Evolutionary conservation across 2,329 filamentous ascomycete species (phyloP), one percentile per base, ranked within the genome.

Genomic region (Phaeoacremonium minimum): DNA sequence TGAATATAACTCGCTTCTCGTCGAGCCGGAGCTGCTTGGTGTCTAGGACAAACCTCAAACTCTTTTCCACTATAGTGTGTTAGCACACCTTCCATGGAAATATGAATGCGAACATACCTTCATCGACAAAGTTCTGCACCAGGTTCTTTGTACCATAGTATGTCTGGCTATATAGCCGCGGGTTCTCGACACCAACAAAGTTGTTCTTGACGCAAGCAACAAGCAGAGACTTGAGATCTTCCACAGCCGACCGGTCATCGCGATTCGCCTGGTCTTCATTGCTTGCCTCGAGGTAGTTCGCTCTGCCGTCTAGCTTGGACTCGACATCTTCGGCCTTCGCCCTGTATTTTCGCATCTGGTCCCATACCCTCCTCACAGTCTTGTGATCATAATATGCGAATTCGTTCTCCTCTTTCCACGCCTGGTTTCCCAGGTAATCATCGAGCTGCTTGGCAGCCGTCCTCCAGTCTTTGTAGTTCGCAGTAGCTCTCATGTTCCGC

Each of bases 181-280:
- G 81, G 51, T 95, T 97, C 60, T 98, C 93, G 12, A 95, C 83
- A 0, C 93, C 93, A 14, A 87, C 88, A 61, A 97, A 98, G 56
- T 98, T 97, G 62, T 90, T 95, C 73, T 96, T 98, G 50, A 96
- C 85, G 56, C 90, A 97, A 12, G 87, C 87, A 64, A 95, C 88
- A 15, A 94, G 69, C 41, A 97, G 63, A 1, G 75, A 74, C 43
- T 81, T 83, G 37, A 98, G 70, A 37, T 93, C 87, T 44, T 91
- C 84, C 4, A 88, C 68, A 0, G 82, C 73, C 40, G 74, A 67
- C 33, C 64, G 57, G 7, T 62, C 57, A 41, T 52, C 61, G 32
- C 47, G 44, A 4, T 50, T 46, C 4, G 43, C 45, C 4, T 67
- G 56, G 17, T 60, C 57, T 5, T 53, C 53, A 18, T 55, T 50